A percentile compares a stretch with the other conserved stretches of the same genome.
Conservation (phyloP, 140 eudicot species). For the Stevia rebaudiana region DNA sequence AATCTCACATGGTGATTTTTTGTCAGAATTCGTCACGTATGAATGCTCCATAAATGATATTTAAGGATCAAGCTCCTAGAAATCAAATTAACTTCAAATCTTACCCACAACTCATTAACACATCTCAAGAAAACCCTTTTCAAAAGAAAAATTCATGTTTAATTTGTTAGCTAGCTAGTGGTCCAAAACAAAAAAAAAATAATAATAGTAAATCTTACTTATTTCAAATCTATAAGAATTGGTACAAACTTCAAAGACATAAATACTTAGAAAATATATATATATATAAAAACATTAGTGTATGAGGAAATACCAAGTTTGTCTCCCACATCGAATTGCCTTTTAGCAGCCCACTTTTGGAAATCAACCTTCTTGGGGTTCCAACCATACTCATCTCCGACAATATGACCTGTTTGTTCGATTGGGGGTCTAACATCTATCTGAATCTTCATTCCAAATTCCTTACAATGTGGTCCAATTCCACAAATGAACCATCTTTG, state of each 20-base stretch:
- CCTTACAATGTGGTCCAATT: conserved; percentile 19
- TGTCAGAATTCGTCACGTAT: too few relatives aligned
- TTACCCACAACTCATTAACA: too few relatives aligned
- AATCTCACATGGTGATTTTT: too few relatives aligned
- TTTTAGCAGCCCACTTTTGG: conserved; percentile 26
- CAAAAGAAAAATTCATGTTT: too few relatives aligned
- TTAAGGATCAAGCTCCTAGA: too few relatives aligned
- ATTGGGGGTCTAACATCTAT: conserved; percentile 7
- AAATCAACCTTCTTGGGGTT: conserved; percentile 3
- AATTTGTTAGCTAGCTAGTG: not conserved
- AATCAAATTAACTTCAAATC: too few relatives aligned
- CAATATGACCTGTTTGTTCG: not conserved
- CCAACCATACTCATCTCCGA: conserved; percentile 30
- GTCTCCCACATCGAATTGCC: conserved; percentile 22
- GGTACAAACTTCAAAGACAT: too few relatives aligned
- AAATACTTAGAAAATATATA: too few relatives aligned
- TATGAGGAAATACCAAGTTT: conserved; percentile 10
- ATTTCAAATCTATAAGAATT: too few relatives aligned
- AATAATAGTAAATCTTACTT: not conserved
- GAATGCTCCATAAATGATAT: too few relatives aligned
- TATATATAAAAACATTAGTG: too few relatives aligned
- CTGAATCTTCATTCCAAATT: conserved; percentile 23
- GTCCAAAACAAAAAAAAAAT: not conserved
- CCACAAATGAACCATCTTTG: conserved; percentile 35
- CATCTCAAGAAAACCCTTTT: too few relatives aligned